Conservation (phyloP, 106 monocot species). For the Xerophyta viscosa region DNA sequence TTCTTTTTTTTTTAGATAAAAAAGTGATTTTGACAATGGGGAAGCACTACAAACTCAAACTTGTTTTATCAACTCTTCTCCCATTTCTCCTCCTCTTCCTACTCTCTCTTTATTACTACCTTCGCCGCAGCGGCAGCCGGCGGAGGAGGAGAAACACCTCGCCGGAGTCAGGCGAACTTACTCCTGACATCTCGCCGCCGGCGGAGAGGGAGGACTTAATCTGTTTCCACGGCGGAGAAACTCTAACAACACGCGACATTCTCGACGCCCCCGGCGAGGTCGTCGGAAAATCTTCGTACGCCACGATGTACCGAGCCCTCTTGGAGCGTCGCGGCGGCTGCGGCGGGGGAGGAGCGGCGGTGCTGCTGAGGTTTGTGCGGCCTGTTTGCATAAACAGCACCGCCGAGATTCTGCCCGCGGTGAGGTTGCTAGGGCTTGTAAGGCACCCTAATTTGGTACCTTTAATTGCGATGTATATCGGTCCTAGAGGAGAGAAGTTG, state of each 20-base stretch:
- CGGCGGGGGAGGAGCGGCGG: conserved; percentile 13
- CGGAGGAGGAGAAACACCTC: background rate
- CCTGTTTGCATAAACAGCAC: conserved; percentile 48
- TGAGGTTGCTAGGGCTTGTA: conserved; percentile 35
- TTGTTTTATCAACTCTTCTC: background rate
- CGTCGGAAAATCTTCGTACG: conserved; percentile 72
- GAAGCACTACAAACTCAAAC: background rate
- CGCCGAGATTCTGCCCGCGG: conserved; percentile 40
- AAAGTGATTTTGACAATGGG: background rate
- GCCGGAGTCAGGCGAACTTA: conserved; percentile 1
- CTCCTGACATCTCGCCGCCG: background rate
- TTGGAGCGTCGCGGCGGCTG: conserved; percentile 3
- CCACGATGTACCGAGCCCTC: conserved; percentile 69
- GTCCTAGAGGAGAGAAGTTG: conserved; percentile 88
- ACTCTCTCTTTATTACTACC: conserved; percentile 4
- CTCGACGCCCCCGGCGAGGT: conserved; percentile 92
- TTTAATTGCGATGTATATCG: conserved; percentile 70
- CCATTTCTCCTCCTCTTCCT: conserved; percentile 14
- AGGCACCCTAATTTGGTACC: conserved; percentile 79
- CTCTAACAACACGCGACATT: conserved; percentile 49
- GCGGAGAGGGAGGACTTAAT: conserved; percentile 58
- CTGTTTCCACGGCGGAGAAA: conserved; percentile 54
- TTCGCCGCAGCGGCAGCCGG: conserved; percentile 1
- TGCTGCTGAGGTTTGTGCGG: conserved; percentile 65
- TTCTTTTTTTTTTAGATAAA: too few relatives aligned